These are phyloP conservation scores for Angophora floribunda DNA, from an alignment of 345 rosid genomes.

Conservation along the genomic window DNA sequence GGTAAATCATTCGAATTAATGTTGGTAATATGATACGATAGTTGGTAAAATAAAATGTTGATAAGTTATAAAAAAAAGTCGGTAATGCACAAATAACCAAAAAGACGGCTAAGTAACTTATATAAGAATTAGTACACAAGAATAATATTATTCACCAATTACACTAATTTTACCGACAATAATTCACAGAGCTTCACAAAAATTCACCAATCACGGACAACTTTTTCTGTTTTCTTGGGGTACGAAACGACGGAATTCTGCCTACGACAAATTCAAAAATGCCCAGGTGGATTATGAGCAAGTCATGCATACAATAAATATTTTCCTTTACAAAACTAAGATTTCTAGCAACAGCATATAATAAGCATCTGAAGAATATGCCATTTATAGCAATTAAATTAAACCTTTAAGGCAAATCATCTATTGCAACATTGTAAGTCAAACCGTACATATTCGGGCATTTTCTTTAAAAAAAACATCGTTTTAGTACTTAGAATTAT, in stretches of 20 bases:
- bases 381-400: neutral
- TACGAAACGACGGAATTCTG: neutral
- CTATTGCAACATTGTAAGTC: neutral
- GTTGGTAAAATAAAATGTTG: neutral
- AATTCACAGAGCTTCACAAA: neutral
- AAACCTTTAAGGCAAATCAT: neutral
- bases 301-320: neutral
- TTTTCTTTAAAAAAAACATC: neutral
- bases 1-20: no score
- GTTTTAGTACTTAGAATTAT: neutral
- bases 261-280: neutral
- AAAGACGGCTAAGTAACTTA: neutral
- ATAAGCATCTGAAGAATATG: neutral
- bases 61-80: no score
- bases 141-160: neutral
- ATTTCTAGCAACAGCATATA: neutral
- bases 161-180: neutral
- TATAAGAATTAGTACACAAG: no score
- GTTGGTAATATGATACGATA: neutral
- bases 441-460: neutral
- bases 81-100: neutral
- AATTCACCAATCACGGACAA: neutral
- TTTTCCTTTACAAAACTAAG: neutral
- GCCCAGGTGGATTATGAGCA: neutral
- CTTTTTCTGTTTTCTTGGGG: neutral